Conservation (phyloP, 768 basidiomycete species). For the Trametopsis cervina region DNA sequence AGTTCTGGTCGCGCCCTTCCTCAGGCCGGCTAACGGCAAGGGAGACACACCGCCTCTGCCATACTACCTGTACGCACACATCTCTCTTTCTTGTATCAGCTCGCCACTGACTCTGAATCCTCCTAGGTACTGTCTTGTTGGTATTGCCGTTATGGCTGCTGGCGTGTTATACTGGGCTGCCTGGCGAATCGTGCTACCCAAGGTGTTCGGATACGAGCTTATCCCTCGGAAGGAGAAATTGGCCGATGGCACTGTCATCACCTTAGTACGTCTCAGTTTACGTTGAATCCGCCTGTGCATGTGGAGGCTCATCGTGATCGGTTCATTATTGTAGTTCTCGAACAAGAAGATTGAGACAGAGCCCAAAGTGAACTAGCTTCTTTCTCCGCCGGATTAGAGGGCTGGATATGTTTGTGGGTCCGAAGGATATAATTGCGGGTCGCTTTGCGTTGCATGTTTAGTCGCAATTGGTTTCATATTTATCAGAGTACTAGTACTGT, state of each 20-base stretch:
- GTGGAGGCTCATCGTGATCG: neutral
- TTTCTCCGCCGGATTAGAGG: no score
- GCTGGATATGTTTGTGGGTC: no score
- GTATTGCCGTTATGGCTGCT: constrained; percentile 37
- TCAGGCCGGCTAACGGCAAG: constrained; percentile 43
- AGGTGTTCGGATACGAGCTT: constrained; percentile 40
- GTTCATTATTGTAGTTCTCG: constrained; percentile 12
- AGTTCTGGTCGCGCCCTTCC: constrained; percentile 50
- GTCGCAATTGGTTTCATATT: no score
- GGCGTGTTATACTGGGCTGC: constrained; percentile 49
- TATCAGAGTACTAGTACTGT: no score
- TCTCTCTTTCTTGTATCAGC: neutral
- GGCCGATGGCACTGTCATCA: constrained; percentile 47
- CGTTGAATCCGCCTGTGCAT: neutral
- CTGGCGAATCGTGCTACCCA: constrained; percentile 46
- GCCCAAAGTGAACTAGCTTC: no score
- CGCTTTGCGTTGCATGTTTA: no score
- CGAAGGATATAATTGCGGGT: no score
- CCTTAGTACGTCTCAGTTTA: constrained; percentile 31
- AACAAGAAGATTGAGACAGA: constrained; percentile 1
- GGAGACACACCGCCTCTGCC: constrained; percentile 57
- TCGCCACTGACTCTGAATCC: neutral
- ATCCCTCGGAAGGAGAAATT: constrained; percentile 42
- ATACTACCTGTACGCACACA: constrained; percentile 37
- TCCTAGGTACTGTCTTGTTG: constrained; percentile 44